phyloP scores from a whole-genome alignment of 2,329 filamentous ascomycete genomes.

The Parascedosporium putredinis region DNA sequence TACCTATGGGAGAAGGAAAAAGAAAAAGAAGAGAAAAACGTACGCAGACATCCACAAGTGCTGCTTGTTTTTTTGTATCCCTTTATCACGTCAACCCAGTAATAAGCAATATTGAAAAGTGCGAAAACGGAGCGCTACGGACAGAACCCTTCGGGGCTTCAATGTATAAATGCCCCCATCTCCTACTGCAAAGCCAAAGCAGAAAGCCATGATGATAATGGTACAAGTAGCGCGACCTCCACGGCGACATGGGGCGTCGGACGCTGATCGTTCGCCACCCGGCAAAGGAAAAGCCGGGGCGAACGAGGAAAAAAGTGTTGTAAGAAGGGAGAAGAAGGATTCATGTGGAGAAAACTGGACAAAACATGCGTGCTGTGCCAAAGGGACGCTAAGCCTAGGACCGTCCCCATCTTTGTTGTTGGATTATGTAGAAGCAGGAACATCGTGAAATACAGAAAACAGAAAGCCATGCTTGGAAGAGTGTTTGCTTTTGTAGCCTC shows the following conservation, averaged over 20 bases:
- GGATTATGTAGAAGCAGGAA: background rate
- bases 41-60: background rate
- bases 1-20: no score
- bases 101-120: no score
- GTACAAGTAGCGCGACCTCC: background rate
- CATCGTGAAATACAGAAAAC: background rate
- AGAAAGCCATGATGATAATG: conserved; percentile 6
- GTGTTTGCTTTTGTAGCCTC: background rate
- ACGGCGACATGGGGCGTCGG: background rate
- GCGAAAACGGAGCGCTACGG: no score
- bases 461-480: background rate
- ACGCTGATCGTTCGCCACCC: background rate
- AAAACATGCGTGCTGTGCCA: no score
- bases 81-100: background rate
- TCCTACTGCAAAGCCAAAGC: conserved; percentile 3
- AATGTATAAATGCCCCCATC: no score
- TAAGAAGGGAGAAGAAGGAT: no score
- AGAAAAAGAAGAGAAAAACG: no score
- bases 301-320: no score
- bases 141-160: no score
- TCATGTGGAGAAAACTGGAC: no score
- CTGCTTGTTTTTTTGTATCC: background rate
- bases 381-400: no score
- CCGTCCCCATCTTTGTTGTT: background rate
- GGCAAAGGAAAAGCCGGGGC: background rate